Conservation (phyloP, 2,329 filamentous ascomycete genomes). For the Aspergillus proliferans region DNA sequence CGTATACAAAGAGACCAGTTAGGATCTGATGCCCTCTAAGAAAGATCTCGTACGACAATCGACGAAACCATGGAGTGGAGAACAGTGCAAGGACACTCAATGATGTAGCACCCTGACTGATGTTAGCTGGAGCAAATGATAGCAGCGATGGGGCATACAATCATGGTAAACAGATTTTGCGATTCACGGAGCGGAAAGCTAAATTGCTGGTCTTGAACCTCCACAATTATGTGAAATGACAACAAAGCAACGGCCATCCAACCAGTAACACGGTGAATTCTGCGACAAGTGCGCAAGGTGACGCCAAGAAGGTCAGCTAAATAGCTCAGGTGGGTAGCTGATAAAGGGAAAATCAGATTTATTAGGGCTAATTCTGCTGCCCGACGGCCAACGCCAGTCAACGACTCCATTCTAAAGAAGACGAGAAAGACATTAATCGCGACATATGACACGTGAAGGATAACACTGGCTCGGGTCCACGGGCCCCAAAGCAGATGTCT, state of each 20-base stretch:
- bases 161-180: slow-evolving; percentile 13
- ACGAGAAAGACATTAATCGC: slow-evolving; percentile 13
- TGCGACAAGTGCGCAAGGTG: slow-evolving; percentile 7
- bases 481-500: slow-evolving; percentile 11
- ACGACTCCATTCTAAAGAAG: slow-evolving; percentile 11
- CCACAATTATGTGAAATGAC: slow-evolving; percentile 12
- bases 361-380: slow-evolving; percentile 16
- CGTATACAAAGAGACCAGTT: too few species aligned
- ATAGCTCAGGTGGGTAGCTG: slow-evolving; percentile 10
- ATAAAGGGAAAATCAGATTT: slow-evolving; percentile 17
- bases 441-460: slow-evolving; percentile 11
- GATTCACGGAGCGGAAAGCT: slow-evolving; percentile 6
- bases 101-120: too few species aligned
- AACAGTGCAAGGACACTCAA: too few species aligned
- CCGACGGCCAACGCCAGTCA: slow-evolving; percentile 7
- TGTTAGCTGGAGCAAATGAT: background rate
- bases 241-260: slow-evolving; percentile 15
- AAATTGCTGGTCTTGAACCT: slow-evolving; percentile 4
- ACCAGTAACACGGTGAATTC: slow-evolving; percentile 14
- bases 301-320: slow-evolving; percentile 14
- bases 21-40: too few species aligned
- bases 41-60: too few species aligned
- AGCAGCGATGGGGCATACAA: slow-evolving; percentile 7
- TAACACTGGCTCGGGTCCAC: slow-evolving; percentile 9
- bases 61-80: too few species aligned